Evolutionary conservation across 2,329 filamentous ascomycete species (phyloP).

Genomic region (Aureobasidium sp.): DNA sequence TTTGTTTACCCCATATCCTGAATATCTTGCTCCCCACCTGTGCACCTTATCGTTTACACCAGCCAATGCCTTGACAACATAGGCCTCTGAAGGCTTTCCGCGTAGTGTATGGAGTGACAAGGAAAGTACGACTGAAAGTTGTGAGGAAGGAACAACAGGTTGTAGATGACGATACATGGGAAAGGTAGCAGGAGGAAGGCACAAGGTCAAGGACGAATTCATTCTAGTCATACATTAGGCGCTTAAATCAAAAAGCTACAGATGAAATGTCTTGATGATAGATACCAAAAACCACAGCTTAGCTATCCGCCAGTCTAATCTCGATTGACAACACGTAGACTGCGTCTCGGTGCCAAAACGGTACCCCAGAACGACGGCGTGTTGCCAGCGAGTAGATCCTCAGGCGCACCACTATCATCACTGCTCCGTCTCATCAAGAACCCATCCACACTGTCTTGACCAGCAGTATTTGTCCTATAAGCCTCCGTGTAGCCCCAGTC

Average conservation of each 20-base stretch:
- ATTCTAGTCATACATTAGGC: neutral
- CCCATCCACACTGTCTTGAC: slow-evolving; percentile 19
- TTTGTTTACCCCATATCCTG: neutral
- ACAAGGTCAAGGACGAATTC: neutral
- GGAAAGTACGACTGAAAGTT: neutral
- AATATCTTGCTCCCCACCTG: neutral
- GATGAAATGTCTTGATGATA: neutral
- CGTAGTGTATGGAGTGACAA: no score
- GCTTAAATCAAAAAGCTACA: neutral
- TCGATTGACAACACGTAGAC: slow-evolving; percentile 61
- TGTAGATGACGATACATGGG: neutral
- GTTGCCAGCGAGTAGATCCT: slow-evolving; percentile 54
- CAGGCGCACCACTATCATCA: slow-evolving; percentile 41
- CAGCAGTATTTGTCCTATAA: neutral
- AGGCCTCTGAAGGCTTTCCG: neutral
- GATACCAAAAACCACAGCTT: neutral
- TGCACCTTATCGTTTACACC: no score
- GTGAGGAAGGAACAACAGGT: neutral
- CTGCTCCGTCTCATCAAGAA: slow-evolving; percentile 34
- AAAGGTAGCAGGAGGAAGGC: neutral
- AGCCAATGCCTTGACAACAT: no score
- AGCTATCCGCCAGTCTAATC: slow-evolving; percentile 28
- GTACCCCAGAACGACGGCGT: slow-evolving; percentile 64
- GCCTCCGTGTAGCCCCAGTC: slow-evolving; percentile 7
- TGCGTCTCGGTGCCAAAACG: slow-evolving; percentile 61